Evolutionary conservation across 2,329 filamentous ascomycete species (phyloP).

Genomic region (Coniella lustricola): DNA sequence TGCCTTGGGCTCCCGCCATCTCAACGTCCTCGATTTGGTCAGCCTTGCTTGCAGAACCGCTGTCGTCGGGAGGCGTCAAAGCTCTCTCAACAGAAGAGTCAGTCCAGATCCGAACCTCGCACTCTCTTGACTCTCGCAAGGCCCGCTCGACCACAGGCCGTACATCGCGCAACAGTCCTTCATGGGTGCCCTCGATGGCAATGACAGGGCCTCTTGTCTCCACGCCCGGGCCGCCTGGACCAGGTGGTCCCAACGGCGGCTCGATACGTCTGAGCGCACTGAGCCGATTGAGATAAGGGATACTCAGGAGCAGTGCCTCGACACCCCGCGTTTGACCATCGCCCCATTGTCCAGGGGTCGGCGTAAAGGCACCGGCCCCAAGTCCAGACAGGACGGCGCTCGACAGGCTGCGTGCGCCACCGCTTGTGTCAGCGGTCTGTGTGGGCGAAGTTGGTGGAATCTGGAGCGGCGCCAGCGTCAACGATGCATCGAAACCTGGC

Average conservation of each 20-base stretch:
- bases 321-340: conserved; percentile 39
- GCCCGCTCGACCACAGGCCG: conserved; percentile 60
- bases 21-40: conserved; percentile 4
- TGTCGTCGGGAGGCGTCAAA: background rate
- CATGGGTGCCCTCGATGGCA: conserved; percentile 69
- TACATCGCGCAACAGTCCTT: conserved; percentile 43
- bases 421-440: conserved; percentile 21
- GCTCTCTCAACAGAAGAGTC: conserved; percentile 18
- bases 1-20: conserved; percentile 4
- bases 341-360: conserved; percentile 4
- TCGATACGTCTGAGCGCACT: conserved; percentile 69
- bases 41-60: conserved; percentile 30
- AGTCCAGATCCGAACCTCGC: conserved; percentile 41
- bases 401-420: conserved; percentile 15
- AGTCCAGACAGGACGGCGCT: conserved; percentile 7
- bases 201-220: conserved; percentile 69
- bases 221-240: conserved; percentile 21
- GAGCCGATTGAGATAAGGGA: conserved; percentile 70
- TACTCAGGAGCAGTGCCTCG: conserved; percentile 67
- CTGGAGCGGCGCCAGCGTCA: conserved; percentile 47
- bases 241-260: conserved; percentile 49
- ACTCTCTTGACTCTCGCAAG: conserved; percentile 40
- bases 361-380: conserved; percentile 7
- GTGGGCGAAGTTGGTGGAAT: conserved; percentile 27
- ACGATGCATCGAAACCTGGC: conserved; percentile 45